Base-by-base conservation (phyloP, 73 alveolate genomes). In the Paraurostyla sp. region DNA sequence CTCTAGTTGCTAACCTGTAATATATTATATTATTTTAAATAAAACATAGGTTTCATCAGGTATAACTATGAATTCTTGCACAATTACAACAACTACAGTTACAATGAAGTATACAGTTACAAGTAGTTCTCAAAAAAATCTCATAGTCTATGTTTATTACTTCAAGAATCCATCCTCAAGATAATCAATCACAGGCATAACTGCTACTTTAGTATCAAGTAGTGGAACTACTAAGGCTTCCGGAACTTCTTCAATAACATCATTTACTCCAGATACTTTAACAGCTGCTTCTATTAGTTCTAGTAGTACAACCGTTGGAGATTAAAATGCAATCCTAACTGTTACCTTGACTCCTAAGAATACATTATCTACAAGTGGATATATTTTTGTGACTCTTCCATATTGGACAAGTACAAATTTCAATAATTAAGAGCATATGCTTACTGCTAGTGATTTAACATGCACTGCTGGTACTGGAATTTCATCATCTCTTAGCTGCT, bases 131-230 rank as follows among this genome's bases (percentile, higher is more conserved):
- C 59, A 30, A 22, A 11, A 16, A 38, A 65, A 65, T 20, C 29
- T 65, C 3, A 40, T 40, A 11, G 0, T 40, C 25, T 18, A 56
- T 9, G 58, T 65, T 6, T 18, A 38, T 6, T 38, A 65, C 32
- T 65, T 65, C 46, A 65, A 35, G 15, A 65, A 65, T 38, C 82
- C 82, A 65, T 36, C 82, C 13, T 65, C 82, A 32, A 65, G 54
- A 1, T 65, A 58, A 9, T 56, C 35, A 38, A 35, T 65, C 16
- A 38, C 59, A 25, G 32, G 46, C 82, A 7, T 38, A 65, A 38
- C 25, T 65, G 16, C 38, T 65, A 0, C 60, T 38, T 65, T n/a
- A n/a, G n/a, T n/a, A n/a, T n/a, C n/a, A n/a, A 65, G 38, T 16
- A 65, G 60, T 2, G 82, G 82, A 13, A 38, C 56, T 15, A 65